Conservation (phyloP, 1,284 basidiomycete genomes). For the Naganishia liquefaciens region DNA sequence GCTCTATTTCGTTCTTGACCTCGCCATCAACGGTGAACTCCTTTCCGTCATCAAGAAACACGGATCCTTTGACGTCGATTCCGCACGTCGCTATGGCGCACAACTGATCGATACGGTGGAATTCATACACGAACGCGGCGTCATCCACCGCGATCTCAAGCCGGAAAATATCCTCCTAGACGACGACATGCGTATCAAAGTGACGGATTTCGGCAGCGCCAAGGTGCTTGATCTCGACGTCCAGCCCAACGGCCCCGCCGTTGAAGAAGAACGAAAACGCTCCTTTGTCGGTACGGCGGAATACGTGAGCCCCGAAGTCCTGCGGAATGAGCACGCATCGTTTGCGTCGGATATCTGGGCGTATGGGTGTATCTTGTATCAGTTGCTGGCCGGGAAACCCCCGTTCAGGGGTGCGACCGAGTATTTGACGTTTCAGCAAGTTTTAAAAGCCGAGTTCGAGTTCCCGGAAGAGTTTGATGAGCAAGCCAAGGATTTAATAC, state of each 20-base stretch:
- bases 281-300: slow-evolving; percentile 97
- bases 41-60: slow-evolving; percentile 68
- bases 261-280: slow-evolving; percentile 40
- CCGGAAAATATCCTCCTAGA: slow-evolving; percentile 92
- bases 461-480: slow-evolving; percentile 26
- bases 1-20: slow-evolving; percentile 86
- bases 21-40: slow-evolving; percentile 86
- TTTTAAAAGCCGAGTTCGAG: slow-evolving; percentile 56
- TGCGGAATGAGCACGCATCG: slow-evolving; percentile 65
- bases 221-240: slow-evolving; percentile 66
- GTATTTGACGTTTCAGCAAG: slow-evolving; percentile 62
- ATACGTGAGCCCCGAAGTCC: slow-evolving; percentile 90
- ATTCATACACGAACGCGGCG: slow-evolving; percentile 83
- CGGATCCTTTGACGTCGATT: slow-evolving; percentile 76
- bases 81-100: slow-evolving; percentile 78
- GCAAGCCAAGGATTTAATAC: slow-evolving; percentile 14
- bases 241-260: background rate
- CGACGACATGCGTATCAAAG: slow-evolving; percentile 79
- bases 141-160: slow-evolving; percentile 91
- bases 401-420: slow-evolving; percentile 62
- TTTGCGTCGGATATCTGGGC: slow-evolving; percentile 60
- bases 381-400: slow-evolving; percentile 59
- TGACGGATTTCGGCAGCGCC: slow-evolving; percentile 96
- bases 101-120: slow-evolving; percentile 83
- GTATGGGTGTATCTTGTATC: slow-evolving; percentile 60